phyloP scores from a whole-genome alignment of 2,329 filamentous ascomycete genomes.

The Fonsecaea erecta region DNA sequence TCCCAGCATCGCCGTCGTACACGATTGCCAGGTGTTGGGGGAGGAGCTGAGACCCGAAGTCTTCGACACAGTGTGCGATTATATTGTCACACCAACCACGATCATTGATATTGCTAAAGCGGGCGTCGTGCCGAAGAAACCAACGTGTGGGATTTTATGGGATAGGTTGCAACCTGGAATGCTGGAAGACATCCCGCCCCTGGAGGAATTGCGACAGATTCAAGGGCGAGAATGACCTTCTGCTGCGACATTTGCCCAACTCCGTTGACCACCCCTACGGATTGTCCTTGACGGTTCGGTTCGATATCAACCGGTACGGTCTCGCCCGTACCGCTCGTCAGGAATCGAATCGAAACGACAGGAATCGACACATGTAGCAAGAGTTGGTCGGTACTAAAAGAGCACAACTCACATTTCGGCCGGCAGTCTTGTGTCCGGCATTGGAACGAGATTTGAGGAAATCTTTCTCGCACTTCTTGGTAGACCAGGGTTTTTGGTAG shows the following conservation, averaged over 20 bases:
- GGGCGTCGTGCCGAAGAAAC: constrained; percentile 40
- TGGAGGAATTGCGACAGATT: constrained; percentile 19
- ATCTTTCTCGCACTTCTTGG: background rate
- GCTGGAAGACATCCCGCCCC: constrained; percentile 44
- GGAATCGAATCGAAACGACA: background rate
- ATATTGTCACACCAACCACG: constrained; percentile 46
- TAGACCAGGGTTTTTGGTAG: background rate
- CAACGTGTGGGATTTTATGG: constrained; percentile 47
- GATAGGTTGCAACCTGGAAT: constrained; percentile 44
- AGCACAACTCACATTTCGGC: background rate
- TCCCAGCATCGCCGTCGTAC: constrained; percentile 45
- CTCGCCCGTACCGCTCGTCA: background rate
- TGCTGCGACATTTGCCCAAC: background rate
- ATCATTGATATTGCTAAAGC: constrained; percentile 38
- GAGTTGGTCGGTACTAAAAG: background rate
- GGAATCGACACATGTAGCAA: background rate
- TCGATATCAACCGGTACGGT: background rate
- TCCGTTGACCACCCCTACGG: background rate
- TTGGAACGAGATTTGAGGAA: background rate
- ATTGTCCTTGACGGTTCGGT: background rate
- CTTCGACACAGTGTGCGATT: constrained; percentile 51
- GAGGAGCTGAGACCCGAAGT: constrained; percentile 43
- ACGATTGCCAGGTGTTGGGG: constrained; percentile 51
- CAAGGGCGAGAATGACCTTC: background rate
- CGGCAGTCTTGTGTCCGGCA: background rate